These are phyloP conservation scores for Coemansia erecta DNA, from an alignment of 192 early-diverging fungal genomes.

Conservation along the genomic window DNA sequence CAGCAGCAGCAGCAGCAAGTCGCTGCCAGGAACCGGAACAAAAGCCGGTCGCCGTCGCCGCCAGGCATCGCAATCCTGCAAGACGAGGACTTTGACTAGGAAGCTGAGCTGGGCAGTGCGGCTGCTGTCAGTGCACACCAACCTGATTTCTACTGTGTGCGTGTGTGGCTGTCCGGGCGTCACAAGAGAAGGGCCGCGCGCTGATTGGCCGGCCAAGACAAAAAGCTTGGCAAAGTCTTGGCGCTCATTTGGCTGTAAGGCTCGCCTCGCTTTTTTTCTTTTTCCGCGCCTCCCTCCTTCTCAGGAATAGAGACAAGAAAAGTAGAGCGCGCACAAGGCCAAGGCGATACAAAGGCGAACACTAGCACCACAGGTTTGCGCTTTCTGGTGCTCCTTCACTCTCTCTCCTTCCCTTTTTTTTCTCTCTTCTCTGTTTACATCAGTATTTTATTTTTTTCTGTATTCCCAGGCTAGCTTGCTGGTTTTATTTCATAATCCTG, in stretches of 20 bases:
- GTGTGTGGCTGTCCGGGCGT: not conserved
- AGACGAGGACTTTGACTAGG: constrained; percentile 18
- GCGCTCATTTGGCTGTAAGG: constrained; percentile 4
- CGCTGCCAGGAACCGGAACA: not conserved
- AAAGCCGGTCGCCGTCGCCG: constrained; percentile 1
- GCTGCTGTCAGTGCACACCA: not conserved
- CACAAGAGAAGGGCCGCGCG: not conserved
- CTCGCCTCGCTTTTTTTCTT: not conserved
- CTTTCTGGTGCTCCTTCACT: not conserved
- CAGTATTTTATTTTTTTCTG: not conserved
- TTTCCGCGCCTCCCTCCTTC: constrained; percentile 1
- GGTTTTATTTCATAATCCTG: constrained; percentile 7
- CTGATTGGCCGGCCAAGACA: constrained; percentile 7
- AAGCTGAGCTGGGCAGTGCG: too few relatives aligned
- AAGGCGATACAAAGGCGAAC: not conserved
- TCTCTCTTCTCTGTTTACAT: not conserved
- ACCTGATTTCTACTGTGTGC: not conserved
- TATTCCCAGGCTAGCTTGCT: not conserved
- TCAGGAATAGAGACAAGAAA: not conserved
- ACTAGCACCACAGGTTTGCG: not conserved
- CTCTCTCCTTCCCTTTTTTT: not conserved
- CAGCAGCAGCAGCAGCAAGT: not conserved
- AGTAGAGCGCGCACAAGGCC: not conserved
- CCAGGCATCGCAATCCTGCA: constrained; percentile 12
- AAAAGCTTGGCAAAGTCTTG: constrained; percentile 16